Evolutionary conservation across 2,329 filamentous ascomycete genomes (phyloP).

Genomic region (Calonectria honghensis): DNA sequence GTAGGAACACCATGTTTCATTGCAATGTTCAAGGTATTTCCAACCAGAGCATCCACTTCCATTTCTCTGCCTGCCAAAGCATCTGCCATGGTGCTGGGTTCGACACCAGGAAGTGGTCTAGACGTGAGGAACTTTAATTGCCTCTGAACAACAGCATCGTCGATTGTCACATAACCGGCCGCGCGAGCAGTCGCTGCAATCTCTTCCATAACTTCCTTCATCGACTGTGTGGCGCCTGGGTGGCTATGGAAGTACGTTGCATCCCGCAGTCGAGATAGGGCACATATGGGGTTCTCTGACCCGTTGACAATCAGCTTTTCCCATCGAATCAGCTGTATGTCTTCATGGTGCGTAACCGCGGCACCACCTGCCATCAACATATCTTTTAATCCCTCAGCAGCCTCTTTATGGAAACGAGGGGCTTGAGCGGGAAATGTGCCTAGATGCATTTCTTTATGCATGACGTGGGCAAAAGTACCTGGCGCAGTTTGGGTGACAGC

Average conservation of each 20-base stretch:
- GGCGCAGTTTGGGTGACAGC: constrained; percentile 20
- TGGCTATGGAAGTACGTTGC: constrained; percentile 7
- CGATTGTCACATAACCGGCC: constrained; percentile 7
- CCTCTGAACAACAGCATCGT: neutral
- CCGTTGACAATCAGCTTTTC: constrained; percentile 23
- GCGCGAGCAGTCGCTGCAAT: constrained; percentile 13
- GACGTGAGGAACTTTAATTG: constrained; percentile 4
- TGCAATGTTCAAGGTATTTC: constrained; percentile 12
- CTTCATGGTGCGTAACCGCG: neutral
- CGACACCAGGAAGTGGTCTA: neutral
- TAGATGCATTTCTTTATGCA: constrained; percentile 1
- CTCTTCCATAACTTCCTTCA: constrained; percentile 22
- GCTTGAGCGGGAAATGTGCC: constrained; percentile 19
- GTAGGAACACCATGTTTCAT: neutral
- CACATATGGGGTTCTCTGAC: constrained; percentile 21
- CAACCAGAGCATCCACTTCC: constrained; percentile 25
- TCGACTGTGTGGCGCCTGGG: neutral
- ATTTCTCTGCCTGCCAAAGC: constrained; percentile 21
- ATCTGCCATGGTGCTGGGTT: constrained; percentile 27
- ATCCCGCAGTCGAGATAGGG: neutral
- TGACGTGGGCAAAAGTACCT: neutral
- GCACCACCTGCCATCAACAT: constrained; percentile 4
- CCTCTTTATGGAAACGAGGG: neutral
- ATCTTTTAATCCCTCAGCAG: neutral
- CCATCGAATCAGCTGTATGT: constrained; percentile 19